These are phyloP conservation scores for Luffa aegyptiaca DNA, from an alignment of 306 rosid species.

Conservation along the genomic window DNA sequence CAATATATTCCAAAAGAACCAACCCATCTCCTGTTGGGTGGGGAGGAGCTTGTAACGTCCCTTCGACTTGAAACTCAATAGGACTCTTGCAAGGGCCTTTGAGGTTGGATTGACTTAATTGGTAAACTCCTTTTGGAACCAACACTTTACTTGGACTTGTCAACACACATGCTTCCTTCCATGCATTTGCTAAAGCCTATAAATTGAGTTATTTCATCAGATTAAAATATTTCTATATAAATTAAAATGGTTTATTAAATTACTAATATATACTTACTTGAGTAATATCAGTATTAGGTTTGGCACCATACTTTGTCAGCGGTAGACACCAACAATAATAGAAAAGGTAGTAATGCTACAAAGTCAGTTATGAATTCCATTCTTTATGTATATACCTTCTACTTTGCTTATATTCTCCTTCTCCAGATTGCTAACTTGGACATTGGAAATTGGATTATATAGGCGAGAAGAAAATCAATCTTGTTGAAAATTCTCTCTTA, in stretches of 20 bases:
- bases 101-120: neutral
- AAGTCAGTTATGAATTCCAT: neutral
- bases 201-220: neutral
- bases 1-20: conserved; percentile 19
- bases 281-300: neutral
- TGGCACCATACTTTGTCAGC: conserved; percentile 10
- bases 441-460: too few relatives aligned
- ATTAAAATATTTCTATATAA: too few relatives aligned
- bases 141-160: neutral
- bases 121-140: conserved; percentile 12
- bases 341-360: neutral
- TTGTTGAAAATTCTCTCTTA: too few relatives aligned
- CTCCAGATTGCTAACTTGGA: neutral
- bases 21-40: conserved; percentile 8
- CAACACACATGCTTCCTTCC: conserved; percentile 27
- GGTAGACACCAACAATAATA: neutral
- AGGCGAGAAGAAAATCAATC: neutral
- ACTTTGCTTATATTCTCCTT: too few relatives aligned
- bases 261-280: neutral
- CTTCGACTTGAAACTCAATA: conserved; percentile 11
- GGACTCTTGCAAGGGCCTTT: conserved; percentile 36
- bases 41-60: conserved; percentile 28
- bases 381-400: too few relatives aligned
- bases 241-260: too few relatives aligned
- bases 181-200: conserved; percentile 19